phyloP scores from a whole-genome alignment of 108 stramenopile genomes.

The Nannochloropsis gaditana region DNA sequence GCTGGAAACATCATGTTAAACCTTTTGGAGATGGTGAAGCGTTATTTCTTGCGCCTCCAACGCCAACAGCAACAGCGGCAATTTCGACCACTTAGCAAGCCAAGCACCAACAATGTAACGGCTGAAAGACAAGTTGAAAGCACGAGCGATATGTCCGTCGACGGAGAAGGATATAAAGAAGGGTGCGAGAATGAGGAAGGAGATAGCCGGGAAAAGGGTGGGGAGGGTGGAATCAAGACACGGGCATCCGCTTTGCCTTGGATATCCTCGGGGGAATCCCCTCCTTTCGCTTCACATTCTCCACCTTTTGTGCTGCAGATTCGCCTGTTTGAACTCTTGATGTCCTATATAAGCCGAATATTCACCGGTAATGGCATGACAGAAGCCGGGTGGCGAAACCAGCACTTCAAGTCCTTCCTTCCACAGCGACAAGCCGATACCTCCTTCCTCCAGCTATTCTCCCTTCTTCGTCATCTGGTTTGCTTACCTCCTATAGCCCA shows the following conservation, averaged over 20 bases:
- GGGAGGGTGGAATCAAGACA: background rate
- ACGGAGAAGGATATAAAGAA: conserved; percentile 7
- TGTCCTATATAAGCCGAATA: background rate
- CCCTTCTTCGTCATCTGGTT: background rate
- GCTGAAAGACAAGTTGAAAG: background rate
- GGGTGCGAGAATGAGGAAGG: background rate
- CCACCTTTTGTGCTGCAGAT: background rate
- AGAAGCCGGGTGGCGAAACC: background rate
- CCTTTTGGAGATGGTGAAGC: background rate
- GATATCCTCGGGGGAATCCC: background rate
- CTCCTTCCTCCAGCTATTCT: background rate
- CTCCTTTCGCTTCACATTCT: background rate
- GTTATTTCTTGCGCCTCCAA: background rate
- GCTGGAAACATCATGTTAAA: background rate
- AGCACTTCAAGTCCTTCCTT: background rate
- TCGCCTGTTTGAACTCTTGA: background rate
- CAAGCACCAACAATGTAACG: background rate
- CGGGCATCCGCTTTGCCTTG: background rate
- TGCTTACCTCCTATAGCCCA: background rate
- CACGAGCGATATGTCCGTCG: background rate
- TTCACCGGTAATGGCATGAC: background rate
- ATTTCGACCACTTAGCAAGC: background rate
- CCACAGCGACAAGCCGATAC: background rate
- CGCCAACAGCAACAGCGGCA: background rate
- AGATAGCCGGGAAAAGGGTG: background rate